These are phyloP conservation scores for Mycena capillaripes DNA, from an alignment of 768 basidiomycete genomes.

Conservation along the genomic window DNA sequence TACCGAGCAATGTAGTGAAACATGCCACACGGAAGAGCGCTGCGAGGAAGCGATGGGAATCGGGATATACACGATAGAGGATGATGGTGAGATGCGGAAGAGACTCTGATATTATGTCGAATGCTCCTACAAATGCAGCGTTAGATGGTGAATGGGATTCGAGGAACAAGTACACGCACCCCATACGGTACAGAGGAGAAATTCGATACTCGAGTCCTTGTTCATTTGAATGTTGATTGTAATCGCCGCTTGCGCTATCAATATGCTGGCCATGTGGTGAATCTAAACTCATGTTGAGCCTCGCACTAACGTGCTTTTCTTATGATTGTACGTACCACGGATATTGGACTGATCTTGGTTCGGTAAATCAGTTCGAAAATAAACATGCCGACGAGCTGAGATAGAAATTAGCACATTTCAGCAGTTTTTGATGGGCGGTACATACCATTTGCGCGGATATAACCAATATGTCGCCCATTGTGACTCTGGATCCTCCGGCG, in stretches of 20 bases:
- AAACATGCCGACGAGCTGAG: constrained; percentile 14
- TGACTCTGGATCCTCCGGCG: not conserved
- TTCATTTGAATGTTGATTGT: not conserved
- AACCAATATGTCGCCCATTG: constrained; percentile 8
- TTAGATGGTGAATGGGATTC: not conserved
- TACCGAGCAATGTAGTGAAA: constrained; percentile 5
- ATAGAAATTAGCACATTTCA: too few relatives aligned
- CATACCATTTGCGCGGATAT: constrained; percentile 5
- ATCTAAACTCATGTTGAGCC: not conserved
- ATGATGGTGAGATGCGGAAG: constrained; percentile 7
- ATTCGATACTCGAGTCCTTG: constrained; percentile 7
- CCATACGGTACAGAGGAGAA: constrained; percentile 18
- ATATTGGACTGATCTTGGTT: constrained; percentile 4
- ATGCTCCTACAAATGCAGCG: not conserved
- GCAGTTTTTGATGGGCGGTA: too few relatives aligned
- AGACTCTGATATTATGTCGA: constrained; percentile 19
- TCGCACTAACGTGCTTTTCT: not conserved
- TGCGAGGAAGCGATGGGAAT: not conserved
- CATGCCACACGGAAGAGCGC: constrained; percentile 11
- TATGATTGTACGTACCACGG: not conserved
- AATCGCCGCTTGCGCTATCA: not conserved
- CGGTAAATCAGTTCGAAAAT: constrained; percentile 16
- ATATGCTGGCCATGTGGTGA: constrained; percentile 8
- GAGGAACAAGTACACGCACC: not conserved
- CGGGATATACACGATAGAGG: constrained; percentile 15